Percentiles rank a stretch among this genome's conserved stretches.
phyloP scores from a whole-genome alignment of 371 early-diverging fungal genomes.

The Choanephora cucurbitarum region DNA sequence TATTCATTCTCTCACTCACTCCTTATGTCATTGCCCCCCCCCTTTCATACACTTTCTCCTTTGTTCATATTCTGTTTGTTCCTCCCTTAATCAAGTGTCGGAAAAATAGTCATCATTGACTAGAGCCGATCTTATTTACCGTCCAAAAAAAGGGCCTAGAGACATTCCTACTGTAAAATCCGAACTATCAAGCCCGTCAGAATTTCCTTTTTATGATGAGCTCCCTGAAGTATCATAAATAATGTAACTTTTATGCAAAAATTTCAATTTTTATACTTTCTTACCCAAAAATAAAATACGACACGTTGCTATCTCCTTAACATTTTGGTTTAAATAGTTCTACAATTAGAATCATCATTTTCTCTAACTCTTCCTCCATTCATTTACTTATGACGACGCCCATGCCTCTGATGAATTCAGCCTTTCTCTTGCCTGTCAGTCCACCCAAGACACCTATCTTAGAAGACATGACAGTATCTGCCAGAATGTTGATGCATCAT shows the following conservation, averaged over 20 bases:
- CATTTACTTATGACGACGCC: slow-evolving; percentile 20
- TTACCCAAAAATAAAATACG: background rate
- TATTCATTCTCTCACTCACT: background rate
- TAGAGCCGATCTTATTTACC: too few species aligned
- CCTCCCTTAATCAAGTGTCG: too few species aligned
- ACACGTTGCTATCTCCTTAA: too few species aligned
- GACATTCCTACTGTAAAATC: slow-evolving; percentile 28
- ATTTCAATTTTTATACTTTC: slow-evolving; percentile 4
- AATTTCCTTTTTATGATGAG: slow-evolving; percentile 15
- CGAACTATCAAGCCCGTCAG: slow-evolving; percentile 19
- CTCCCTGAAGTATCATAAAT: too few species aligned
- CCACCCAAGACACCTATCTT: slow-evolving; percentile 30
- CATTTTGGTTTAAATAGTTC: too few species aligned
- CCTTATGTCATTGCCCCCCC: background rate
- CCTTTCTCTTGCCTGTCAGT: slow-evolving; percentile 17
- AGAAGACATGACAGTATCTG: slow-evolving; percentile 38
- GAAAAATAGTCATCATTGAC: too few species aligned
- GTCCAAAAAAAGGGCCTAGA: slow-evolving; percentile 1
- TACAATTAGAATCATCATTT: background rate
- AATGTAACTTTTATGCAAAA: background rate
- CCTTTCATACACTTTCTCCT: too few species aligned
- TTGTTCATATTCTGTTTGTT: too few species aligned
- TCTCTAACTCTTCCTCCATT: too few species aligned
- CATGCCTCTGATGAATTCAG: slow-evolving; percentile 32
- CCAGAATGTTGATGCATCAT: slow-evolving; percentile 49